Evolutionary conservation across 805 yeast genomes (phyloP), one percentile per base, ranked within the genome.

Genomic region (Wickerhamiella sergipiensis): DNA sequence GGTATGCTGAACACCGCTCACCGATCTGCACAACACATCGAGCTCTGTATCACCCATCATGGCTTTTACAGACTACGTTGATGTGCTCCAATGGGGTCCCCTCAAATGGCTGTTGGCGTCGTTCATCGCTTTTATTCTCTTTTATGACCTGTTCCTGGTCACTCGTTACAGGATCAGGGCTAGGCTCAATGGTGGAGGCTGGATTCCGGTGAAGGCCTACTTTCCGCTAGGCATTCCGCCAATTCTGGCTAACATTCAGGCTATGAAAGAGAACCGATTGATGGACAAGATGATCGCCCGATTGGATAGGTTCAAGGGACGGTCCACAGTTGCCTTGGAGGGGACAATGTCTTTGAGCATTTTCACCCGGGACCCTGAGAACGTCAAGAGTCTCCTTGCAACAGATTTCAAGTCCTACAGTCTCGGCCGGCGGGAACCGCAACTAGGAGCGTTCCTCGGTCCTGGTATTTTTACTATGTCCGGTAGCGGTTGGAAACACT

Each of bases 1-100:
- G 77, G 1, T 82, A 88, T 43, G 83, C 85, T 38, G 84, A 80
- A 62, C 83, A 75, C 39, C 85, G 85, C 65, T 85, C 77, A 58
- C 85, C 71, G n/a, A 95, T 87, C 63, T 92, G 97, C 54, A 89
- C 73, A 1, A 97, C 98, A 29, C 33, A 29, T 38, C 42, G 15
- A 17, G 19, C 42, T 33, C 12, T 5, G 6, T 10, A 8, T 38
- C 12, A 4, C 3, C 21, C 19, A 38, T 38, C 21, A n/a, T 38
- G 19, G 19, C 40, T 15, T 8, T 36, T 36, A 17, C 19, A 4
- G 40, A 15, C 7, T 36, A 36, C 13, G 7, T 36, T 17, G 40
- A 36, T n/a, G 19, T 36, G 4, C 19, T 6, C 17, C 7, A 36
- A 3, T 36, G 40, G 40, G 40, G 40, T n/a, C 17, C 19, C 2